Base-by-base conservation (phyloP, 208 protist species). In the Crithidia brevicula region DNA sequence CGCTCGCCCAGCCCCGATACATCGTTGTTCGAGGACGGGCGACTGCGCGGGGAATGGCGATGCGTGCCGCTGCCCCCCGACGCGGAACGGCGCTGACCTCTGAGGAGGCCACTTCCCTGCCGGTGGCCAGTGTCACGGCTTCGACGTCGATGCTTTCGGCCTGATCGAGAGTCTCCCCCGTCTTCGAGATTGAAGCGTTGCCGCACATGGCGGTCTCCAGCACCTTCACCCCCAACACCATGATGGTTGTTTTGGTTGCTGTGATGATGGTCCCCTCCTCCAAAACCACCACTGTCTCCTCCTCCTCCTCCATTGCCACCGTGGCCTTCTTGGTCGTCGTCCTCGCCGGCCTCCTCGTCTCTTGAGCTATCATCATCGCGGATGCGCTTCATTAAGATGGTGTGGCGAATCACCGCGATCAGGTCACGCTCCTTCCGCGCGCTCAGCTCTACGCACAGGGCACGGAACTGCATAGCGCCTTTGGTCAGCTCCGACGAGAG, bases 401-500 rank as follows among this genome's bases (percentile, higher is more conserved):
- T 83, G 7, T 81, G 54, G 0, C 75, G 79, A 58, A 88, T 85
- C 15, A 84, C 71, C n/a, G 59, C 72, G 16, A 87, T 68, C n/a
- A 93, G 53, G 40, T 80, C 82, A 1, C 64, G 65, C 60, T 90
- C 75, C 56, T 86, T 86, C 25, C 88, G 77, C 23, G 46, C 59
- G 49, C 64, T 74, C 13, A 90, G 67, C 77, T 90, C 83, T 13
- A 72, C 46, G 38, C 83, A 79, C n/a, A 93, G 51, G 30, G 53
- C 58, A 4, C 78, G 79, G n/a, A 93, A 79, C 73, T 93, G 74
- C 82, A 85, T 82, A 0, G 81, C 74, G 40, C 78, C 73, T 30
- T 81, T 82, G n/a, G 80, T 86, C 30, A 93, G 51, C 58, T 89
- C 82, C 33, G 75, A 79, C 38, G 74, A 84, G 9, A 88, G 70